Evolutionary conservation across 192 early-diverging fungal genomes (phyloP), one percentile per base, ranked within the genome.

Genomic region (Coemansia sp.): DNA sequence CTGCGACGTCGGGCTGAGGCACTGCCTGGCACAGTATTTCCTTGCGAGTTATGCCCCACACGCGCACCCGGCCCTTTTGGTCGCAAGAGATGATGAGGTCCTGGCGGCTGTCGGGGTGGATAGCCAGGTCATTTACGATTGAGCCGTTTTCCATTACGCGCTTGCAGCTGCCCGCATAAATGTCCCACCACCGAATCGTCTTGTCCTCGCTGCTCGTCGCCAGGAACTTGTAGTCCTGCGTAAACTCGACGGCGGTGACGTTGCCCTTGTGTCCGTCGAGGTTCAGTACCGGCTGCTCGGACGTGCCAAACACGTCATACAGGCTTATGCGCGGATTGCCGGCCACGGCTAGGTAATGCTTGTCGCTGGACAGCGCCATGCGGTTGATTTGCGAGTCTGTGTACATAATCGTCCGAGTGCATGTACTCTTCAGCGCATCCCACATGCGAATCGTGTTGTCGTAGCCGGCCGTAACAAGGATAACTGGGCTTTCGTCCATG

Each of bases 371-470:
- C 42, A 84, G 66, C 25, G 82, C 73, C 76, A 84, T 79, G 60
- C 82, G 72, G 51, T 84, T 84, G 65, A 84, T 69, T 62, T 84
- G 77, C 27, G 76, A 73, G 39, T 84, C 82, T 49, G 74, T 84
- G 70, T 75, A 79, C 14, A 65, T 72, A 72, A 84, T 84, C 14
- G 73, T 69, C 47, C 77, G 76, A 14, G 73, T 84, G 59, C 82
- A 84, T 31, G 76, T 74, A 68, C 76, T 79, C 46, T 84, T 84
- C 35, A 76, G 73, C 42, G 82, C 82, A 64, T 84, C 82, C 82
- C 82, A 84, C 82, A 84, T 79, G 32, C 77, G 73, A 49, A 84
- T 79, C 56, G 77, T 76, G 64, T 84, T 68, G 77, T 84, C 82
- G 42, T 84, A 84, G 12, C 82, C 82, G 2, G 74, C 82, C 6